Percentiles rank a stretch among this genome's conserved stretches.
phyloP scores from a whole-genome alignment of 2,329 filamentous ascomycete species.

The Pestalotiopsis sp. region DNA sequence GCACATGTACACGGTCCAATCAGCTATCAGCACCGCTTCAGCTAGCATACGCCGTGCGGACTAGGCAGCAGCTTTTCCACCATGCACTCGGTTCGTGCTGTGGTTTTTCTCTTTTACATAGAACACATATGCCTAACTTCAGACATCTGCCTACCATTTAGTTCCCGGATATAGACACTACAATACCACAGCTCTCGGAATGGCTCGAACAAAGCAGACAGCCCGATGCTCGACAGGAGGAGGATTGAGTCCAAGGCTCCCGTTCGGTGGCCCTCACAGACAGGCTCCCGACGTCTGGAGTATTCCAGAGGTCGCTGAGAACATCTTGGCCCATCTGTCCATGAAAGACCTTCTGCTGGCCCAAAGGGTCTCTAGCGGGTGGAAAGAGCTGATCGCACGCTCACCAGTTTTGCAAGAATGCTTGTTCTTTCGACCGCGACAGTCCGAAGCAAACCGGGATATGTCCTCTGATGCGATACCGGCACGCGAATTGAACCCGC shows the following conservation, averaged over 20 bases:
- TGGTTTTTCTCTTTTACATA: no score
- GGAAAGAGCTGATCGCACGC: neutral
- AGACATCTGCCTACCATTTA: neutral
- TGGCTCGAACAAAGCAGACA: neutral
- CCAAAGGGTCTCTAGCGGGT: neutral
- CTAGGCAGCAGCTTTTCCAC: no score
- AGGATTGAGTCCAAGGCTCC: neutral
- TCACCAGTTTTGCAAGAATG: neutral
- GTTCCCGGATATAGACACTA: neutral
- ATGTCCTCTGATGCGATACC: neutral
- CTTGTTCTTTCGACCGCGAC: neutral
- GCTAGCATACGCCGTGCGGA: no score
- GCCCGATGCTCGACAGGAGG: neutral
- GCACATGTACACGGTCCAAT: no score
- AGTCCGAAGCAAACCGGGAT: no score
- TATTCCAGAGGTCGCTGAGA: conserved; percentile 3
- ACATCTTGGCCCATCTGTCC: neutral
- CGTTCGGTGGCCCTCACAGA: neutral
- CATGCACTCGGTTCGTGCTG: no score
- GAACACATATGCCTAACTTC: no score
- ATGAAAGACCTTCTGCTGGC: neutral
- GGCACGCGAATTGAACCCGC: neutral
- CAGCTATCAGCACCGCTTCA: no score
- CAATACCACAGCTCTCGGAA: neutral
- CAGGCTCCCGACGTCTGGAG: neutral